These are phyloP conservation scores for Takakia lepidozioides DNA, from an alignment of 225 moss, liverwort and hornwort genomes.

Conservation along the genomic window DNA sequence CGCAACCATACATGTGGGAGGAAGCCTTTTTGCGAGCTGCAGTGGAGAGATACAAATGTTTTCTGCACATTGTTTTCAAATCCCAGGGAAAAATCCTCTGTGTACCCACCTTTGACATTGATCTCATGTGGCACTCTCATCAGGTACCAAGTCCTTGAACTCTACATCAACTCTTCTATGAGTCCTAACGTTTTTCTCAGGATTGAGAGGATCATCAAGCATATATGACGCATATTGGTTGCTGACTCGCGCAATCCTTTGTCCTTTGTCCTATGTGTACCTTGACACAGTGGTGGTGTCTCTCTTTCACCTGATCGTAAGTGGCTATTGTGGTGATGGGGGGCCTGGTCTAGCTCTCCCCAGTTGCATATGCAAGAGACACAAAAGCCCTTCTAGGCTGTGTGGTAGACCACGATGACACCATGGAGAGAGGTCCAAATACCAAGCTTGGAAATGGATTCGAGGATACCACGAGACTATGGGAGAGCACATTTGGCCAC, in stretches of 20 bases:
- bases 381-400: constrained; percentile 71
- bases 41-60: constrained; percentile 77
- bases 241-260: too few species aligned
- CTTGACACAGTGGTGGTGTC: too few species aligned
- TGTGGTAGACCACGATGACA: constrained; percentile 80
- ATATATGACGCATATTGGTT: too few species aligned
- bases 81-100: constrained; percentile 65
- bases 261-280: too few species aligned
- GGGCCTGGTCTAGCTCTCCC: constrained; percentile 45
- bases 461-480: constrained; percentile 58
- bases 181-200: too few species aligned
- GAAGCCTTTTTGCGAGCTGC: constrained; percentile 61
- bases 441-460: constrained; percentile 70
- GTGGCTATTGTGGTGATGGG: too few species aligned
- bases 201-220: too few species aligned
- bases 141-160: too few species aligned
- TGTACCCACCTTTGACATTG: constrained; percentile 93
- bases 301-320: too few species aligned
- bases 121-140: constrained; percentile 89
- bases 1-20: constrained; percentile 84
- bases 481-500: constrained; percentile 79
- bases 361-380: constrained; percentile 70
- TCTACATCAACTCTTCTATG: too few species aligned
- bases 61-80: constrained; percentile 55
- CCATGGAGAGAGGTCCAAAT: constrained; percentile 69